Conservation (phyloP, 768 basidiomycete species). For the Antrodiella citrinella region DNA sequence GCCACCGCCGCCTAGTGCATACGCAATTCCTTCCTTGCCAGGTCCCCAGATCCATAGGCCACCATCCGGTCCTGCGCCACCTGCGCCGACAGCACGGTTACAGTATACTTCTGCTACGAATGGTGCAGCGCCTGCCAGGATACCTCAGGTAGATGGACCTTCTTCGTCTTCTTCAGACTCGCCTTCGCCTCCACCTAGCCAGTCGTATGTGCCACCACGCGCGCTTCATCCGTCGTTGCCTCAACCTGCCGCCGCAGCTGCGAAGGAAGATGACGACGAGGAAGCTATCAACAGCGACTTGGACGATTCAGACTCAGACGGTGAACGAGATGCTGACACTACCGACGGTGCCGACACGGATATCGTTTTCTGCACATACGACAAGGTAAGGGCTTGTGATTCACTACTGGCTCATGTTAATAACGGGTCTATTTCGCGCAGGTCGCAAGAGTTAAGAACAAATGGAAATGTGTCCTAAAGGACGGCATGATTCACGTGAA, state of each 20-base stretch:
- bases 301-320: constrained; percentile 89
- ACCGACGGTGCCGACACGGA: constrained; percentile 67
- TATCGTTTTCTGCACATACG: constrained; percentile 97
- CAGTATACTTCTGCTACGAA: constrained; percentile 1
- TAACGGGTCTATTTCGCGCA: constrained; percentile 25
- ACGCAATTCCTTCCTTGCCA: constrained; percentile 54
- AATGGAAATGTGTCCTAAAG: constrained; percentile 98
- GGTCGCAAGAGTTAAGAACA: constrained; percentile 99
- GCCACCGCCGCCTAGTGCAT: constrained; percentile 31
- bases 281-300: constrained; percentile 96
- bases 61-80: constrained; percentile 30
- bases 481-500: constrained; percentile 98
- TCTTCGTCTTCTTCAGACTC: constrained; percentile 60
- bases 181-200: constrained; percentile 57
- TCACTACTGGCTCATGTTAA: background rate
- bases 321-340: constrained; percentile 77
- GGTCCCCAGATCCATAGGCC: constrained; percentile 49
- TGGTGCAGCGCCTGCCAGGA: constrained; percentile 20
- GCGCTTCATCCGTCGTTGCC: constrained; percentile 70
- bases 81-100: constrained; percentile 21
- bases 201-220: constrained; percentile 52
- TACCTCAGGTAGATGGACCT: constrained; percentile 80
- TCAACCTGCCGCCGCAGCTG: constrained; percentile 40
- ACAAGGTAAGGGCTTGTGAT: constrained; percentile 58
- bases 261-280: constrained; percentile 52